These are phyloP conservation scores for Myxozyma neotropica DNA, from an alignment of 805 yeast species.

Conservation along the genomic window DNA sequence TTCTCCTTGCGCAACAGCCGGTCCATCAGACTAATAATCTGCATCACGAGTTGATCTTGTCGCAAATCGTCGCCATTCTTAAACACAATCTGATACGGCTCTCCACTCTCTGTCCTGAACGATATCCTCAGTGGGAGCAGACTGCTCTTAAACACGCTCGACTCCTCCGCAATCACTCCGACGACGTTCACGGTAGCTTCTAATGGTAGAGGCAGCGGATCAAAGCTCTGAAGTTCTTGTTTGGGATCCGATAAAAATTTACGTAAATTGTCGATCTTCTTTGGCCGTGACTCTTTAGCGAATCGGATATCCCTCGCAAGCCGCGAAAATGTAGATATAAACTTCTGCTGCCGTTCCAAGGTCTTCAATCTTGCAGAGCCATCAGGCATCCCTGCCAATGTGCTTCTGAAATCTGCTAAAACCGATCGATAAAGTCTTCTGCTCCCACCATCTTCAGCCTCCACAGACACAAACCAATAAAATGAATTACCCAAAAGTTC, in stretches of 20 bases:
- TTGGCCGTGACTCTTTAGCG: conserved; percentile 74
- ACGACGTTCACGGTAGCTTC: conserved; percentile 76
- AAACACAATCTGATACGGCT: conserved; percentile 78
- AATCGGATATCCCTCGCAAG: conserved; percentile 66
- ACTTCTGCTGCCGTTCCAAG: conserved; percentile 63
- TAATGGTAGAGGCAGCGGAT: conserved; percentile 72
- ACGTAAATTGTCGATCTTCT: conserved; percentile 69
- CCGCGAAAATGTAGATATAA: conserved; percentile 65
- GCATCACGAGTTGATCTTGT: conserved; percentile 96
- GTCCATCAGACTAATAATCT: conserved; percentile 89
- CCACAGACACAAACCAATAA: conserved; percentile 91
- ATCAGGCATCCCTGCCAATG: conserved; percentile 40
- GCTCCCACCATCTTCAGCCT: conserved; percentile 66
- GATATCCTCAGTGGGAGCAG: conserved; percentile 84
- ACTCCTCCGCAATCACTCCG: conserved; percentile 78
- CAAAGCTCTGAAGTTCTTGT: conserved; percentile 47
- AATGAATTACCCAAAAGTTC: conserved; percentile 74
- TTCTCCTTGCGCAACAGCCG: conserved; percentile 84
- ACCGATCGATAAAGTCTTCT: conserved; percentile 51
- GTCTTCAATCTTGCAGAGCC: conserved; percentile 41
- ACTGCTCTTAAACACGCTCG: conserved; percentile 87
- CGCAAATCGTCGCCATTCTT: conserved; percentile 94
- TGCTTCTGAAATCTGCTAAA: conserved; percentile 49
- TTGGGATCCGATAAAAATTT: conserved; percentile 56
- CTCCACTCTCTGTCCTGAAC: conserved; percentile 59